Percentiles rank a stretch among this genome's conserved stretches.
phyloP scores from a whole-genome alignment of 2,329 filamentous ascomycete genomes.

The Beauveria sp. region DNA sequence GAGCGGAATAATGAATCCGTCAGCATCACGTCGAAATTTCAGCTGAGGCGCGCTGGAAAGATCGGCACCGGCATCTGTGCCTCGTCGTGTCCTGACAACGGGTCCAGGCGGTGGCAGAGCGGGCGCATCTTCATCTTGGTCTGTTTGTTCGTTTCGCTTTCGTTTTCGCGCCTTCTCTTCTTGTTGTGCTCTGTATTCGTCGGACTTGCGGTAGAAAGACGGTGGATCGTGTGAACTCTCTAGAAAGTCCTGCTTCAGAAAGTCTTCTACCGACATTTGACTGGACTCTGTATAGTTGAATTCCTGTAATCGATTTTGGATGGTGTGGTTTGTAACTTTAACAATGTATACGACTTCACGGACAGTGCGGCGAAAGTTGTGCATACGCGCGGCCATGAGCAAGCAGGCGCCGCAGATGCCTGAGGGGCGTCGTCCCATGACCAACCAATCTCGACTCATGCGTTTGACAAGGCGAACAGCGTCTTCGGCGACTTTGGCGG shows the following conservation, averaged over 20 bases:
- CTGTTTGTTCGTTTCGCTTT: slow-evolving; percentile 32
- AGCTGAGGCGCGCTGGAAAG: slow-evolving; percentile 26
- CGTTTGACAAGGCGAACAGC: slow-evolving; percentile 80
- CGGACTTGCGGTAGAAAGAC: slow-evolving; percentile 62
- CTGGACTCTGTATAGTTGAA: slow-evolving; percentile 84
- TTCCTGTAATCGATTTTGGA: slow-evolving; percentile 84
- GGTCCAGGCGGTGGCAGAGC: slow-evolving; percentile 4
- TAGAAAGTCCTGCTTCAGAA: slow-evolving; percentile 62
- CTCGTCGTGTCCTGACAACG: slow-evolving; percentile 11
- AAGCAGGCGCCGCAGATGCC: slow-evolving; percentile 92
- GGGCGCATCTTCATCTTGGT: slow-evolving; percentile 16
- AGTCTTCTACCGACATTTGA: slow-evolving; percentile 79
- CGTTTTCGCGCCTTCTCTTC: slow-evolving; percentile 41
- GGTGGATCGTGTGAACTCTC: slow-evolving; percentile 76
- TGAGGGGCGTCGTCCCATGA: slow-evolving; percentile 84
- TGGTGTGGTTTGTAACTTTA: slow-evolving; percentile 89
- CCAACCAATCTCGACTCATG: slow-evolving; percentile 98
- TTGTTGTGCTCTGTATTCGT: slow-evolving; percentile 49
- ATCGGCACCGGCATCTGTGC: slow-evolving; percentile 26
- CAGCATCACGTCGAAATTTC: slow-evolving; percentile 48
- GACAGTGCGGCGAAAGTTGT: slow-evolving; percentile 90
- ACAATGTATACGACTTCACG: slow-evolving; percentile 97
- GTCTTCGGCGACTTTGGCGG: slow-evolving; percentile 78
- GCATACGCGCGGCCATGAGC: slow-evolving; percentile 92
- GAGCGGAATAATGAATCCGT: slow-evolving; percentile 60